Percentiles rank a stretch among this genome's conserved stretches.
These are phyloP conservation scores for Annulohypoxylon bovei DNA, from an alignment of 495 filamentous ascomycete species.

Conservation along the genomic window DNA sequence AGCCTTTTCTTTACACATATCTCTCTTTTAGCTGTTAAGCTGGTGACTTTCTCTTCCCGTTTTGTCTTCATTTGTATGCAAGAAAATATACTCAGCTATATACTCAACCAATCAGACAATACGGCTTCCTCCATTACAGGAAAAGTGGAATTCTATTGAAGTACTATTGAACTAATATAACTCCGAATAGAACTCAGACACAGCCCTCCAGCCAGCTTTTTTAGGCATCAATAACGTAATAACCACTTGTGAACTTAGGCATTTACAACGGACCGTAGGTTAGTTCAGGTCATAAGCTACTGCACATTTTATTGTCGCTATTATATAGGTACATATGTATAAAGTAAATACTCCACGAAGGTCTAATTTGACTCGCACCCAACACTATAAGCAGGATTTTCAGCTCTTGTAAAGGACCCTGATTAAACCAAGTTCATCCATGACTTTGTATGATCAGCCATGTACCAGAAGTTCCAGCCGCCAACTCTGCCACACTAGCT, in stretches of 20 bases:
- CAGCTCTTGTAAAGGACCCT: not conserved
- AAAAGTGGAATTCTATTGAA: not conserved
- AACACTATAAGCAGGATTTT: too few species aligned
- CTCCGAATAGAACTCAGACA: not conserved
- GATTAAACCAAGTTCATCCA: not conserved
- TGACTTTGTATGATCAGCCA: not conserved
- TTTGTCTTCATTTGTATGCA: not conserved
- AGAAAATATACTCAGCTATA: not conserved
- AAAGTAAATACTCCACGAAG: too few species aligned
- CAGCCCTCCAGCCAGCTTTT: not conserved
- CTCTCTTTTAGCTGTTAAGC: not conserved
- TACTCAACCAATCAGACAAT: not conserved
- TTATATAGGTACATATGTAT: not conserved
- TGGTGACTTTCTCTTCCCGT: not conserved
- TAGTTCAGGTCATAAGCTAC: not conserved
- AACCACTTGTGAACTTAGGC: not conserved
- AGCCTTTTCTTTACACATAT: not conserved
- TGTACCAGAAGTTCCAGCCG: not conserved
- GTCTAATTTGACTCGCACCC: too few species aligned
- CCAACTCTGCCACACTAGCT: not conserved
- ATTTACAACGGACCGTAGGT: not conserved
- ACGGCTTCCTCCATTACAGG: not conserved
- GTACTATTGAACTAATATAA: not conserved
- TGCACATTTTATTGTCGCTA: not conserved
- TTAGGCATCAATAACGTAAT: not conserved